Base-by-base conservation (phyloP, 192 early-diverging fungal genomes). In the Rhizophagus sp. region DNA sequence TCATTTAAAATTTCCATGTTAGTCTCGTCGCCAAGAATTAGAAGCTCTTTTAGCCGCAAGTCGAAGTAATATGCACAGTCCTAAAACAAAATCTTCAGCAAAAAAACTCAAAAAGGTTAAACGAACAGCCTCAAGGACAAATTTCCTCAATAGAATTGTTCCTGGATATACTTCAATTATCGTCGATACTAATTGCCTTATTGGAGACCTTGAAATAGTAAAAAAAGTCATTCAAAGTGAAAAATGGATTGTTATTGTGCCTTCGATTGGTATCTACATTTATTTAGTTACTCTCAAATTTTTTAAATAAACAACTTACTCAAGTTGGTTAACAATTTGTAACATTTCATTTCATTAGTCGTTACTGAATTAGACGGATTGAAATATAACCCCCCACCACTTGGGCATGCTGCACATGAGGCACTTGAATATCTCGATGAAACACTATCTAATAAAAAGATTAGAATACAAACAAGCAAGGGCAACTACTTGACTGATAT, bases 321-420 rank as follows among this genome's bases (percentile, higher is more conserved):
- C 0, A 57, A 57, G 4, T 12, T 2, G 1, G 12, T 47, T 47
- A 12, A 47, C 44, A 47, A 47, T 47, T 47, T 44, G 9, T 47
- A 47, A 47, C 11, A 47, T 47, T 12, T 41, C 8, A 8, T 41
- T 50, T 57, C 17, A 57, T 3, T 33, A 87, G 89, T 89, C 9
- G 78, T 90, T 33, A 90, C 89, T 44, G 89, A 90, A 67, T 73
- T 90, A 76, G 89, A 89, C 73, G 89, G 89, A 7, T 79, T 90
- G 17, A 80, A 81, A 52, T 79, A 83, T 34, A 90, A 89, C 67
- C 82, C 87, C 7, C 79, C 87, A 13, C 84, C 85, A 1, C 74
- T 90, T n/a, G 89, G 89, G 1, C 80, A 70, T n/a, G 79, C 84
- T 12, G 88, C 89, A 2, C 34, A 76, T 12, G 82, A 83, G 11